Evolutionary conservation across 345 rosid genomes (phyloP).

Genomic region (Populus tremula): DNA sequence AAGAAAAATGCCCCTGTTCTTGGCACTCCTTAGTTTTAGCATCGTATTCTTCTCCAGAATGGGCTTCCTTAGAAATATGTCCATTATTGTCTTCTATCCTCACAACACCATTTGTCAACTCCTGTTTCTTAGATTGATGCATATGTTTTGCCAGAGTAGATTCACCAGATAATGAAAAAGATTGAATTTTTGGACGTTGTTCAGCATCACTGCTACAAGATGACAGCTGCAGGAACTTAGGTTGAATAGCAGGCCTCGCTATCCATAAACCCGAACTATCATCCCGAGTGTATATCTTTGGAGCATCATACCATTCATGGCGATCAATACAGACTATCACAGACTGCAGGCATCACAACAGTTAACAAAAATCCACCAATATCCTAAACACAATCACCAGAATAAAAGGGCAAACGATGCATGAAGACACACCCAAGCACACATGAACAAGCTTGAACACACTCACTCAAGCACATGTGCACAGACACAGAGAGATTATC

Average conservation of each 20-base stretch:
- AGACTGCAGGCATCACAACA: slow-evolving; percentile 53
- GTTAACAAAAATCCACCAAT: neutral
- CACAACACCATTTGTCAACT: slow-evolving; percentile 46
- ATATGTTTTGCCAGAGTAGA: slow-evolving; percentile 39
- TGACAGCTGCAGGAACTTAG: slow-evolving; percentile 26
- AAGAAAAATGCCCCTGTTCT: slow-evolving; percentile 49
- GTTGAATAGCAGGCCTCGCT: slow-evolving; percentile 56
- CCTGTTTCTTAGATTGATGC: slow-evolving; percentile 46
- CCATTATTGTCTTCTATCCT: slow-evolving; percentile 36
- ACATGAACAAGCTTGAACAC: too few species aligned
- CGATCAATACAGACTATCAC: slow-evolving; percentile 81
- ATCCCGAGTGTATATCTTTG: slow-evolving; percentile 84
- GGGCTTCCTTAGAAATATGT: slow-evolving; percentile 37
- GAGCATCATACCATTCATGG: slow-evolving; percentile 96
- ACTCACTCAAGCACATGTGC: too few species aligned
- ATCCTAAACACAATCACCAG: neutral
- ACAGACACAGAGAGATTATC: neutral
- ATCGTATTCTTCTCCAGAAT: slow-evolving; percentile 47
- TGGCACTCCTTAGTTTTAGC: slow-evolving; percentile 61
- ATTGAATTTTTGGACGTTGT: slow-evolving; percentile 25
- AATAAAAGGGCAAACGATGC: neutral
- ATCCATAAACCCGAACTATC: slow-evolving; percentile 88
- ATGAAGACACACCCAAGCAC: neutral
- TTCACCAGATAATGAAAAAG: slow-evolving; percentile 34
- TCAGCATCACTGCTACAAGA: slow-evolving; percentile 37